Conservation (phyloP, 768 basidiomycete species). For the Jaapia argillacea region DNA sequence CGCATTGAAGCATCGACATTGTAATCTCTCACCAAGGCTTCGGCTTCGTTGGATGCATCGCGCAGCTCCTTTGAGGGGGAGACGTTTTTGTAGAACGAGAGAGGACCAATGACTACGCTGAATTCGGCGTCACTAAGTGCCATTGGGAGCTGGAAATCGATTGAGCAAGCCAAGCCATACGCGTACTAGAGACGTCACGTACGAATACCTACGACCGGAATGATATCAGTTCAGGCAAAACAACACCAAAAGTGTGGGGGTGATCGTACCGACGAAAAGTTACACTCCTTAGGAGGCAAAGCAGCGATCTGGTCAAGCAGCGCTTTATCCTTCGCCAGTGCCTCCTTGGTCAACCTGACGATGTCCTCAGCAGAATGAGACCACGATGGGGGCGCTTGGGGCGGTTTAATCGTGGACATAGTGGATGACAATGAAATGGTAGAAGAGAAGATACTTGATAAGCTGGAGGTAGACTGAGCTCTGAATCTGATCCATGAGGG, state of each 20-base stretch:
- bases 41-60: conserved; percentile 70
- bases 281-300: conserved; percentile 45
- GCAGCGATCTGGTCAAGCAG: conserved; percentile 50
- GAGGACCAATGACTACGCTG: too few species aligned
- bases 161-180: too few species aligned
- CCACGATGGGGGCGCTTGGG: conserved; percentile 60
- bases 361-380: conserved; percentile 56
- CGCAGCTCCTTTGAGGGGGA: conserved; percentile 66
- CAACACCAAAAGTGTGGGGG: too few species aligned
- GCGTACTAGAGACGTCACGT: too few species aligned
- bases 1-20: conserved; percentile 75
- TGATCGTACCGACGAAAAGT: conserved; percentile 61
- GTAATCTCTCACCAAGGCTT: conserved; percentile 61
- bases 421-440: too few species aligned
- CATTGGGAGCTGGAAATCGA: too few species aligned
- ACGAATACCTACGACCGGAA: too few species aligned
- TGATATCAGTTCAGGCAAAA: too few species aligned
- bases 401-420: conserved; percentile 46
- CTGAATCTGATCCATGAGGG: too few species aligned
- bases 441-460: too few species aligned
- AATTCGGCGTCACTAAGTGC: too few species aligned
- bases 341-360: conserved; percentile 40
- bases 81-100: conserved; percentile 78
- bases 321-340: conserved; percentile 45
- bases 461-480: too few species aligned